phyloP scores from a whole-genome alignment of 768 basidiomycete species.

The Rhodotorula kratochvilovae region DNA sequence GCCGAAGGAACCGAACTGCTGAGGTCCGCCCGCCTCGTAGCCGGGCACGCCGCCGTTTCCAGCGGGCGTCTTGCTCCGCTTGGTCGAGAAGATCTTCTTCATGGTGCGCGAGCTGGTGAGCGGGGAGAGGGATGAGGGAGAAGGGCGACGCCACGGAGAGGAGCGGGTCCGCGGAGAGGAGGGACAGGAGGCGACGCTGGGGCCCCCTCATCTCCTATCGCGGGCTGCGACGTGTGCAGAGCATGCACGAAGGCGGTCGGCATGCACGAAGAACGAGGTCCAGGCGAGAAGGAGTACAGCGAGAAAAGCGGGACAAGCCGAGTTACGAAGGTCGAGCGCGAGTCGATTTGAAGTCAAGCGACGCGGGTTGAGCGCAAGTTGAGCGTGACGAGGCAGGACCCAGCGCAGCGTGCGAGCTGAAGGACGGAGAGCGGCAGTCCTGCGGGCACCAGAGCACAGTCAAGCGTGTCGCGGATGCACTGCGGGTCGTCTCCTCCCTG shows the following conservation, averaged over 20 bases:
- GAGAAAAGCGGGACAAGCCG: too few species aligned
- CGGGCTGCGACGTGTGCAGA: not conserved
- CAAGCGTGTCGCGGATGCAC: not conserved
- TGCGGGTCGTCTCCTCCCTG: too few species aligned
- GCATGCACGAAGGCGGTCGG: too few species aligned
- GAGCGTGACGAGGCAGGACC: too few species aligned
- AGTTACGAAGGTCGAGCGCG: too few species aligned
- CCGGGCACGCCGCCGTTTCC: not conserved
- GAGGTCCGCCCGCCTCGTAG: not conserved
- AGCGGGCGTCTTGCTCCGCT: constrained; percentile 1
- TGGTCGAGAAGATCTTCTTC: constrained; percentile 31
- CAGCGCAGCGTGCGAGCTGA: too few species aligned
- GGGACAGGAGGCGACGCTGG: not conserved
- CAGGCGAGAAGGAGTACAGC: too few species aligned
- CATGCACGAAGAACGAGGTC: too few species aligned
- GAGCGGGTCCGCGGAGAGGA: not conserved
- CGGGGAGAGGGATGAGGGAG: not conserved
- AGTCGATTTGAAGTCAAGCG: too few species aligned
- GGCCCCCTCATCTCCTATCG: not conserved
- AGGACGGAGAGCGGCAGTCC: too few species aligned
- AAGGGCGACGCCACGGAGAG: not conserved
- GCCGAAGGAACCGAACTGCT: not conserved
- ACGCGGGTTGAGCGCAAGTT: too few species aligned
- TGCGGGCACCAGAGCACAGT: too few species aligned
- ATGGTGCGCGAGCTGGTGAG: not conserved